phyloP scores from a whole-genome alignment of 2,329 filamentous ascomycete species.

The Akanthomyces lecanii region DNA sequence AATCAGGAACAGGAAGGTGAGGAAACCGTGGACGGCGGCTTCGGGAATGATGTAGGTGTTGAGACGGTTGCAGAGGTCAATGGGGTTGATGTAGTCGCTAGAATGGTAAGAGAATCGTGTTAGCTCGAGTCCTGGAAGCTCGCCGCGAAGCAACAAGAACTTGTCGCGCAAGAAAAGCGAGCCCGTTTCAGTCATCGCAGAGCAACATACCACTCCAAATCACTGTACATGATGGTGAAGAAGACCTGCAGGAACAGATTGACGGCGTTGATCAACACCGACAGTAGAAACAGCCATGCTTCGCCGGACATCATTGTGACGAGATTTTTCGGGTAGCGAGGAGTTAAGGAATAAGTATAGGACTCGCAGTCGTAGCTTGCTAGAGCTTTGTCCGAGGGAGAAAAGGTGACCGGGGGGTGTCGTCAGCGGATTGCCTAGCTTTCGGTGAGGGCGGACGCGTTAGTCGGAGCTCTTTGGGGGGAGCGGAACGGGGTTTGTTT shows the following conservation, averaged over 20 bases:
- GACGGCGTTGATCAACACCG: slow-evolving; percentile 99
- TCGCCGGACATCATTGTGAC: slow-evolving; percentile 77
- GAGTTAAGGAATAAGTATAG: slow-evolving; percentile 7
- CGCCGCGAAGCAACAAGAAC: not conserved
- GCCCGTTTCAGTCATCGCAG: not conserved
- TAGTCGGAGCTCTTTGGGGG: slow-evolving; percentile 6
- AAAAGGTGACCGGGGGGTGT: not conserved
- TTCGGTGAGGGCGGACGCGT: slow-evolving; percentile 3
- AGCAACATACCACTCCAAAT: slow-evolving; percentile 86
- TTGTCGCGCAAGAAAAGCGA: not conserved
- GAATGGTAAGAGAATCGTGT: slow-evolving; percentile 3
- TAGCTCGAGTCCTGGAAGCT: slow-evolving; percentile 4
- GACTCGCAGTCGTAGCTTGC: not conserved
- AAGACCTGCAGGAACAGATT: slow-evolving; percentile 99
- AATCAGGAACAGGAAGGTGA: slow-evolving; percentile 94
- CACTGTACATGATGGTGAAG: slow-evolving; percentile 99
- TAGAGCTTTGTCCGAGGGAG: not conserved
- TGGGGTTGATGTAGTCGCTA: slow-evolving; percentile 99
- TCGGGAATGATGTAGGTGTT: slow-evolving; percentile 99
- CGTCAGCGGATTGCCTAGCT: slow-evolving; percentile 14
- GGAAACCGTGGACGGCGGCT: slow-evolving; percentile 92
- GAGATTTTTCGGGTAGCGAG: slow-evolving; percentile 8
- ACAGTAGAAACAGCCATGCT: slow-evolving; percentile 96
- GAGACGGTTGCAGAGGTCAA: slow-evolving; percentile 99
- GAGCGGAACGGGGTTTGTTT: too few relatives aligned